Percentiles rank a stretch among this genome's conserved stretches.
Conservation (phyloP, 306 rosid genomes). For the Citrullus amarus region DNA sequence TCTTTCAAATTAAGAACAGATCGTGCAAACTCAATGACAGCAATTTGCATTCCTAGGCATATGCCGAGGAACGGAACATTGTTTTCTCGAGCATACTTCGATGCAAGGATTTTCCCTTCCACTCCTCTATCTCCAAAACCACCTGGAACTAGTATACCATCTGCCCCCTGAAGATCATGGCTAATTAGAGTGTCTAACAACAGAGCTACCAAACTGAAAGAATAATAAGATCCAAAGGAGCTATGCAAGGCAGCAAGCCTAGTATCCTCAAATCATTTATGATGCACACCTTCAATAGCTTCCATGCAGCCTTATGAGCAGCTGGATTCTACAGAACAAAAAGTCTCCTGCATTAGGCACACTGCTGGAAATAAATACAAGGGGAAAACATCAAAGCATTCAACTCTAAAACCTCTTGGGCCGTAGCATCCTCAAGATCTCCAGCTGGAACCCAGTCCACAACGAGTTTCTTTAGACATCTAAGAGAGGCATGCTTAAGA, state of each 20-base stretch:
- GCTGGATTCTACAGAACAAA: conserved; percentile 27
- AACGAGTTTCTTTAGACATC: conserved; percentile 23
- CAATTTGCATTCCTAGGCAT: conserved; percentile 89
- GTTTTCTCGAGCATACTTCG: conserved; percentile 73
- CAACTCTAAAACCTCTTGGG: conserved; percentile 24
- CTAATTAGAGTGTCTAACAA: conserved; percentile 6
- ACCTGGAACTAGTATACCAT: conserved; percentile 88
- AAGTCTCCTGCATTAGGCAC: not conserved
- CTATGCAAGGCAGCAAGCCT: too few relatives aligned
- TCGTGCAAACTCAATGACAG: conserved; percentile 80
- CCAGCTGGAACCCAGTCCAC: conserved; percentile 35
- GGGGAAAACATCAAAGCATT: not conserved
- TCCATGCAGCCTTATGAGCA: conserved; percentile 40
- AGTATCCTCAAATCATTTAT: not conserved
- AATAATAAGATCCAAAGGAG: not conserved
- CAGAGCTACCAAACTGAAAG: not conserved
- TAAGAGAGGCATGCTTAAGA: conserved; percentile 38
- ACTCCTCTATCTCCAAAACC: conserved; percentile 96
- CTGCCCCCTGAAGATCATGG: conserved; percentile 58
- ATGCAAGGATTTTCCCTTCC: conserved; percentile 86
- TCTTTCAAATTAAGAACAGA: conserved; percentile 70
- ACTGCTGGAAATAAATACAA: not conserved
- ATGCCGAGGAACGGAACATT: conserved; percentile 79
- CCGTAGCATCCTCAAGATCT: conserved; percentile 30
- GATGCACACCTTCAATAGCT: conserved; percentile 29